Evolutionary conservation across 2,329 filamentous ascomycete species (phyloP).

Genomic region (Aspergillus cejpii): DNA sequence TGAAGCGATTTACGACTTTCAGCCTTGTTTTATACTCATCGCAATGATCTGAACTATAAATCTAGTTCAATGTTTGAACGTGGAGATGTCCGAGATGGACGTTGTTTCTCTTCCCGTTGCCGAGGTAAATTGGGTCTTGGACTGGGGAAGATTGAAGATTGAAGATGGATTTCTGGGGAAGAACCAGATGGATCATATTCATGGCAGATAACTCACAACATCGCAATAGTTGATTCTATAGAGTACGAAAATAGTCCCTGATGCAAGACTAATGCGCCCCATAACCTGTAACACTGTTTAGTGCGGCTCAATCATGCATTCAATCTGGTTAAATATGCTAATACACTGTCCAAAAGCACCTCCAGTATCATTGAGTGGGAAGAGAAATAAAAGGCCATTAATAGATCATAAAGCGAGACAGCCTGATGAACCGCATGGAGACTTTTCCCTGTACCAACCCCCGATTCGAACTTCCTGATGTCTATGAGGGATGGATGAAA

Average conservation of each 20-base stretch:
- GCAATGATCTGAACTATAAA: background rate
- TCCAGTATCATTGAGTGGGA: no score
- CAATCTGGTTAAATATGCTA: no score
- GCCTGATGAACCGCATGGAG: background rate
- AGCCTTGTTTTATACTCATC: background rate
- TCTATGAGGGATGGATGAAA: conserved; percentile 1
- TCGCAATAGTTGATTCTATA: no score
- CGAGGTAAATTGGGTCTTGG: background rate
- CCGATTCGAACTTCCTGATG: background rate
- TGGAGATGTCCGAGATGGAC: background rate
- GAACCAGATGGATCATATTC: no score
- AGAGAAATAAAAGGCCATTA: no score
- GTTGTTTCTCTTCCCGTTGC: background rate
- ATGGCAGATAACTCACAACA: no score
- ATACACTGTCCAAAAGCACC: no score
- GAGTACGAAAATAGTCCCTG: no score
- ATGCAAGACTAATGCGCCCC: no score
- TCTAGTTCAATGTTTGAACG: background rate
- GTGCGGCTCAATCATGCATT: no score
- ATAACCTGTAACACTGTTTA: no score
- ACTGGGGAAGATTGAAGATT: background rate
- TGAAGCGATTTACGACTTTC: background rate
- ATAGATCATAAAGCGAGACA: background rate
- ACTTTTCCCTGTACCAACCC: background rate
- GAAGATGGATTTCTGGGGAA: background rate